A percentile compares a stretch with the other conserved stretches of the same genome.
Evolutionary conservation across 805 yeast species (phyloP).

Genomic region (Trichomonascus vanleenenianus): DNA sequence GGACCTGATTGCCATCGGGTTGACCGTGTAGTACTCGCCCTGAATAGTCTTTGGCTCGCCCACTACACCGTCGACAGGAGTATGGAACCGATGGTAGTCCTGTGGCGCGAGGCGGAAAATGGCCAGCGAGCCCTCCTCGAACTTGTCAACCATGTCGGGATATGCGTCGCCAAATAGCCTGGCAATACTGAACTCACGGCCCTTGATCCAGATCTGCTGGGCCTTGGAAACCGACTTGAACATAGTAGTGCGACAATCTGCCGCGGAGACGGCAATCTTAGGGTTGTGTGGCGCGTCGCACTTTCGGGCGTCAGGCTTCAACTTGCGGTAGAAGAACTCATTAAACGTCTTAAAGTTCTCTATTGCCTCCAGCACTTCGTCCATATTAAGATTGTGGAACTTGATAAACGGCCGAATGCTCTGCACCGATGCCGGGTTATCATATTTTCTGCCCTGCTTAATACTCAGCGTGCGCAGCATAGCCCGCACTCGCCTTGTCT

Average conservation of each 20-base stretch:
- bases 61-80: conserved; percentile 71
- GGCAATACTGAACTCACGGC: conserved; percentile 59
- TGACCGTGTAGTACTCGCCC: conserved; percentile 93
- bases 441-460: conserved; percentile 82
- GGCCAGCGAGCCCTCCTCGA: conserved; percentile 55
- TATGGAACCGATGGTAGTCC: conserved; percentile 91
- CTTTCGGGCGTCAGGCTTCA: conserved; percentile 64
- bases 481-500: conserved; percentile 49
- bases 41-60: conserved; percentile 61
- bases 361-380: conserved; percentile 54
- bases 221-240: conserved; percentile 56
- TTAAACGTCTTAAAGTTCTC: conserved; percentile 62
- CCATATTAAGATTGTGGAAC: conserved; percentile 72
- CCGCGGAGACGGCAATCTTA: conserved; percentile 60
- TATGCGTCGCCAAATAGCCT: conserved; percentile 45
- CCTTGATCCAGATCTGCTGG: conserved; percentile 82
- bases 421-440: conserved; percentile 53
- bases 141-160: conserved; percentile 30
- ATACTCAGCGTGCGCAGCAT: conserved; percentile 58
- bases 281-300: conserved; percentile 50
- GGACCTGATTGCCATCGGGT: conserved; percentile 94
- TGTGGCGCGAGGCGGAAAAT: conserved; percentile 92
- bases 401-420: conserved; percentile 71
- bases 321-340: conserved; percentile 77
- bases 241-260: conserved; percentile 79